Evolutionary conservation across 805 yeast species (phyloP), one percentile per base, ranked within the genome.

Genomic region (Vanderwaltozyma tropicalis): DNA sequence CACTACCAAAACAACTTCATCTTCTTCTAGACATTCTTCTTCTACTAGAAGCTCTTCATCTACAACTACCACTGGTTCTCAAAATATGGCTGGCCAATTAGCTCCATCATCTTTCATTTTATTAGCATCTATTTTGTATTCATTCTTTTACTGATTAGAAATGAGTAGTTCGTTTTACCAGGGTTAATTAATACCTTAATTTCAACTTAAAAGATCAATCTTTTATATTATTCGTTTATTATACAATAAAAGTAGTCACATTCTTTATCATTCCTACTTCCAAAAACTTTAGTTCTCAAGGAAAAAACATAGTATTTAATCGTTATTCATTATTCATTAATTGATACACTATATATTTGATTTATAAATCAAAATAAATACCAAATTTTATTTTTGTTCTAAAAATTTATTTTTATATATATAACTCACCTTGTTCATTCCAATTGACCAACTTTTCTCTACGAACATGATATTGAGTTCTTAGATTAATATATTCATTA

Each of bases 361-460:
- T 27, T 27, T 14, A n/a, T 12, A 12, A 28, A 7, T 28, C 14
- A 17, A 14, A 7, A 14, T 12, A 5, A 7, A 5, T 8, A 12
- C 17, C 20, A 10, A 7, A 17, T n/a, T n/a, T 14, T 14, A 27
- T 5, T 14, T 16, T 6, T n/a, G 7, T 15, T 27, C 11, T 4
- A 5, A 13, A 14, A 14, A 22, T 7, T 22, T 8, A 8, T 22
- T 22, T 7, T 27, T 14, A 27, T 13, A 6, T 7, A 12, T 37
- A 39, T 32, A 52, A 31, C 20, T 34, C 22, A 19, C 52, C 57
- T 35, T 55, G 57, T 6, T 37, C 34, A 19, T 47, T 48, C 63
- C 78, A 62, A 20, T 78, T 62, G 28, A 61, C 62, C 34, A 71
- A 48, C 46, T 72, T 66, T 47, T 73, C 78, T 35, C 62, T 62